A percentile compares a stretch with the other conserved stretches of the same genome.
phyloP scores from a whole-genome alignment of 192 early-diverging fungal species.

The Entomortierella lignicola region DNA sequence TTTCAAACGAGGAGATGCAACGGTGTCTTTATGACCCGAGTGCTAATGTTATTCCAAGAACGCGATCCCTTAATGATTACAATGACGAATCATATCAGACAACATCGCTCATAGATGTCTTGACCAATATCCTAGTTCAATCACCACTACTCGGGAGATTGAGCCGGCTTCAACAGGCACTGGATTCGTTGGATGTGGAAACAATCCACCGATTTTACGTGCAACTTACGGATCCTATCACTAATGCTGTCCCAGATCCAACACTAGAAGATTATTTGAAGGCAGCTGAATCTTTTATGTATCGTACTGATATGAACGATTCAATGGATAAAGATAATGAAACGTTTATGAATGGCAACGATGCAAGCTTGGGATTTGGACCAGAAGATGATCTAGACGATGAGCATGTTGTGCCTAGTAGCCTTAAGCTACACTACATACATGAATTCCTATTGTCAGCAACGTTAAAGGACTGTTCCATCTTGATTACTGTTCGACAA shows the following conservation, averaged over 20 bases:
- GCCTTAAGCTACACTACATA: slow-evolving; percentile 58
- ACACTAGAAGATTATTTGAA: slow-evolving; percentile 56
- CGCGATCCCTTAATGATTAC: not conserved
- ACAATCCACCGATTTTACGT: slow-evolving; percentile 50
- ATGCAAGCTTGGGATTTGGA: slow-evolving; percentile 49
- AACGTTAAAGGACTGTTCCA: slow-evolving; percentile 84
- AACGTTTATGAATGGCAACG: slow-evolving; percentile 22
- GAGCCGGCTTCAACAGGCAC: slow-evolving; percentile 56
- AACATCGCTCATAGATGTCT: slow-evolving; percentile 30
- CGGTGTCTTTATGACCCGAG: not conserved
- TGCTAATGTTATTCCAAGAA: not conserved
- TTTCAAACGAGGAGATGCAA: not conserved
- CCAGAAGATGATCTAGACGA: slow-evolving; percentile 40
- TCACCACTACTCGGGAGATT: slow-evolving; percentile 62
- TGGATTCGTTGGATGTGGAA: slow-evolving; percentile 72
- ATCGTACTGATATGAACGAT: slow-evolving; percentile 43
- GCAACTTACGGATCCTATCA: not conserved
- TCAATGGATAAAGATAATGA: slow-evolving; percentile 34
- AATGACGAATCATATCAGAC: not conserved
- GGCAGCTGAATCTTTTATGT: slow-evolving; percentile 44
- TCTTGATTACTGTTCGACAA: slow-evolving; percentile 65
- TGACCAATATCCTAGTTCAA: slow-evolving; percentile 56
- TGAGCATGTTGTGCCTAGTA: not conserved
- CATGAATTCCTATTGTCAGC: slow-evolving; percentile 76
- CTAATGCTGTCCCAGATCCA: slow-evolving; percentile 33